Base-by-base conservation (phyloP, 768 basidiomycete genomes). In the Calocybe gangraenosa region DNA sequence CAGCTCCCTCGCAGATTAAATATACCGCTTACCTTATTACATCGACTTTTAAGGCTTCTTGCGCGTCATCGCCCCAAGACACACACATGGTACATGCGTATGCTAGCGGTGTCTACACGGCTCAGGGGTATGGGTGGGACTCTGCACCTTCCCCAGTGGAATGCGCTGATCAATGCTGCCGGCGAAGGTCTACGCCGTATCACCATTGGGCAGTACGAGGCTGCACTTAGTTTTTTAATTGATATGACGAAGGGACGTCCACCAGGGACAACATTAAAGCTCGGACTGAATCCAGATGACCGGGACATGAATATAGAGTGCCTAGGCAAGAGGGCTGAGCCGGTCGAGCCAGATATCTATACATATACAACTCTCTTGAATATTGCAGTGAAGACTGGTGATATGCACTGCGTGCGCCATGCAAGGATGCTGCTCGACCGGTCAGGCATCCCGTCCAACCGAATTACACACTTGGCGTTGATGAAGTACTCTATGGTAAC, bases 91-190 rank as follows among this genome's bases (percentile, higher is more conserved):
- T 87, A 82, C 62, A 70, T 81, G 7, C 81, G 79, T 10, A 70
- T 91, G 3, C 68, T 87, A n/a, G 75, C 81, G n/a, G 76, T 88
- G 10, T 57, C 89, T 50, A 74, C 74, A 34, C 71, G 70, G 35
- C 65, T 91, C 32, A 77, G 74, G 46, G 64, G 63, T 17, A 68
- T 65, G n/a, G 81, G 79, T 10, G 83, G 79, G 18, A 64, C 44
- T 9, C 60, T 88, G 23, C 68, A 76, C 50, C 54, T 66, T n/a
- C 79, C 79, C 71, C 78, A 89, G 59, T 91, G 88, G 85, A 91
- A 90, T 58, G 68, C 78, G 7, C 70, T 92, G 36, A 76, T 91
- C 48, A 74, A 84, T 53, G 73, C 70, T 56, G 80, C 82, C 0
- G 87, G 81, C 13, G 76, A 73, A 48, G 84, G 85, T 2, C 79